These are phyloP conservation scores for Blastocystis hominis DNA, from an alignment of 352 stramenopile genomes.

Conservation along the genomic window DNA sequence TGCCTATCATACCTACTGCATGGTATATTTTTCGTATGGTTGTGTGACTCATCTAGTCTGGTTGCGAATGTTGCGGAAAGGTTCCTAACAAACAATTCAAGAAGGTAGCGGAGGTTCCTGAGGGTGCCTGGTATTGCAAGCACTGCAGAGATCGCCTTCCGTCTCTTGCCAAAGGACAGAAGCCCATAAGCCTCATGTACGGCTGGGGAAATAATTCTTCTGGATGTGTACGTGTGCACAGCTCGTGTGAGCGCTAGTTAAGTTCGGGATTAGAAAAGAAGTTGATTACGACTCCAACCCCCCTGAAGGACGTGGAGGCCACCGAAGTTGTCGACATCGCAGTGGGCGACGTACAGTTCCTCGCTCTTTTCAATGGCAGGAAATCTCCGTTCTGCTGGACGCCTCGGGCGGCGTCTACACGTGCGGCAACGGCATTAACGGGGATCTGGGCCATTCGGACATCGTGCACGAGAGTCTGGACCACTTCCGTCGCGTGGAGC, in stretches of 20 bases:
- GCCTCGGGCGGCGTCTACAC: conserved; percentile 13
- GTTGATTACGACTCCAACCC: background rate
- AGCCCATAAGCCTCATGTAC: conserved; percentile 24
- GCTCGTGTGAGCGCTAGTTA: background rate
- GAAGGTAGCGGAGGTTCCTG: conserved; percentile 23
- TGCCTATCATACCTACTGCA: conserved; percentile 54
- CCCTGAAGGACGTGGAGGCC: background rate
- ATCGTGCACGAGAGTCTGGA: conserved; percentile 29
- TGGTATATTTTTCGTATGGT: background rate
- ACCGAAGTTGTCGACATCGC: background rate
- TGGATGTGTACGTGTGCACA: background rate
- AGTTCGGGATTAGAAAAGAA: background rate
- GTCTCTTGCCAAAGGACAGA: conserved; percentile 13
- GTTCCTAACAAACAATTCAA: conserved; percentile 43
- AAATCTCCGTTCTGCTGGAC: background rate
- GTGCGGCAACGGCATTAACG: conserved; percentile 4
- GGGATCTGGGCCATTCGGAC: conserved; percentile 17
- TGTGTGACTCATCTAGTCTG: conserved; percentile 7
- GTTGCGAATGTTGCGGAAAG: conserved; percentile 52
- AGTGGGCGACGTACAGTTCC: background rate
- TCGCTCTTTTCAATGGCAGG: background rate
- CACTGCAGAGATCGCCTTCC: conserved; percentile 51
- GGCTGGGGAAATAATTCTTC: conserved; percentile 28
- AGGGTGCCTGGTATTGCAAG: conserved; percentile 52
- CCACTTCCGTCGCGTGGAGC: conserved; percentile 42